Base-by-base conservation (phyloP, 768 basidiomycete species). In the Crassisporium funariophilum region DNA sequence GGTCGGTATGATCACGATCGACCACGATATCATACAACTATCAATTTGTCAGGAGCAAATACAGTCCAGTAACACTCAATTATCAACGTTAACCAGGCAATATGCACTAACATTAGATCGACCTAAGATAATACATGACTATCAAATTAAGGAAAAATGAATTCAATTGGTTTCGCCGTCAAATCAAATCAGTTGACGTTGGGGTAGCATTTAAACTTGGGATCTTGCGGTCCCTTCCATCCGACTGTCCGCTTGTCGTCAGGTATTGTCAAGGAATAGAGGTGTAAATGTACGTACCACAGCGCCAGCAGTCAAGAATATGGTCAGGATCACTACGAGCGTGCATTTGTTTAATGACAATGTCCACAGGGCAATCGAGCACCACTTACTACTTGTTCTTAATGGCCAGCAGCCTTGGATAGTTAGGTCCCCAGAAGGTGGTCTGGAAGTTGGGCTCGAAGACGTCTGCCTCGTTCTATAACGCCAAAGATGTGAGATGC, bases 241-340 rank as follows among this genome's bases (percentile, higher is more conserved):
- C 55, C 55, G 11, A 56, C 54, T 55, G 22, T 5, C 21, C 22
- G 35, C 17, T 35, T 41, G 16, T 20, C 15, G 31, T 12, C 22
- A 12, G 5, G 20, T 12, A 19, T 31, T 8, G 20, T 4, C 7
- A 19, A 15, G 1, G 4, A 4, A 34, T 11, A 5, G 5, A 13
- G 1, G 5, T 15, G 10, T 7, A 4, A 1, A 35, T 15, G 12
- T 19, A 43, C 54, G 25, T 35, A 55, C 54, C 49, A 36, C 55
- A 56, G 23, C 44, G 49, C 55, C 55, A 56, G 36, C 55, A 56
- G 36, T 56, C 55, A 16, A 56, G 55, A 13, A 56, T 40, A 35
- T 51, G 52, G 15, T 56, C 35, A 1, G 55, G 51, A 35, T 56
- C 55, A 31, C 55, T 56, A 20, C n/a, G 9, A 4, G 22, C 16